Percentiles rank a stretch among this genome's conserved stretches.
Evolutionary conservation across 805 yeast genomes (phyloP).

Genomic region (Tetrapisispora nanseiensis): DNA sequence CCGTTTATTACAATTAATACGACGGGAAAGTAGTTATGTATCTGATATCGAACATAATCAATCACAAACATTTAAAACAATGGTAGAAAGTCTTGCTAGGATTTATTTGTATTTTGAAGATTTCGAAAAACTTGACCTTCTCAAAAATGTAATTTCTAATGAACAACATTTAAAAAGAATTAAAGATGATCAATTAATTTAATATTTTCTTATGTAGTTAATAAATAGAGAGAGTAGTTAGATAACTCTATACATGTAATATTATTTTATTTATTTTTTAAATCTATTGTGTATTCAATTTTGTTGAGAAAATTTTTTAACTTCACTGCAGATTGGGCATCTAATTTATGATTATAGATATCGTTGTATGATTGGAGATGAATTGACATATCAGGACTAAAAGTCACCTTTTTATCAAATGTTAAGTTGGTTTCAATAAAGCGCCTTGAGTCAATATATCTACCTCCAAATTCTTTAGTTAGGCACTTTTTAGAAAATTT

Average conservation of each 20-base stretch:
- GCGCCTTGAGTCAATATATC: too few species aligned
- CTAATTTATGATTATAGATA: neutral
- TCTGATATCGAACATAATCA: neutral
- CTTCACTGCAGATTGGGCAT: neutral
- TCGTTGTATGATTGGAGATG: neutral
- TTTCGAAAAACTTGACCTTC: neutral
- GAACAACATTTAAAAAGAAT: neutral
- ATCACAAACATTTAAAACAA: neutral
- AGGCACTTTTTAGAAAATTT: neutral
- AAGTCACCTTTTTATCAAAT: too few species aligned
- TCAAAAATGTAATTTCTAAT: neutral
- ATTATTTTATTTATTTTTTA: too few species aligned
- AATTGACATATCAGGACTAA: too few species aligned
- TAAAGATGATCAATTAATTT: too few species aligned
- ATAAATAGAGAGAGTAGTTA: too few species aligned
- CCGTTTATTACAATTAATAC: slow-evolving; percentile 7
- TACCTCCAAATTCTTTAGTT: neutral
- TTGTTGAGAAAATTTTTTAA: neutral
- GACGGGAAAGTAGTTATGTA: neutral
- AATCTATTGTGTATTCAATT: too few species aligned
- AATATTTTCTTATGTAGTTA: too few species aligned
- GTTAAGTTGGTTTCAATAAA: too few species aligned
- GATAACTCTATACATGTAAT: too few species aligned
- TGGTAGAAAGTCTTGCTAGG: slow-evolving; percentile 15
- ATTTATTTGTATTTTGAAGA: slow-evolving; percentile 13